Evolutionary conservation across 1,284 basidiomycete genomes (phyloP).

Genomic region (Austroboletus novae-zelandiae): DNA sequence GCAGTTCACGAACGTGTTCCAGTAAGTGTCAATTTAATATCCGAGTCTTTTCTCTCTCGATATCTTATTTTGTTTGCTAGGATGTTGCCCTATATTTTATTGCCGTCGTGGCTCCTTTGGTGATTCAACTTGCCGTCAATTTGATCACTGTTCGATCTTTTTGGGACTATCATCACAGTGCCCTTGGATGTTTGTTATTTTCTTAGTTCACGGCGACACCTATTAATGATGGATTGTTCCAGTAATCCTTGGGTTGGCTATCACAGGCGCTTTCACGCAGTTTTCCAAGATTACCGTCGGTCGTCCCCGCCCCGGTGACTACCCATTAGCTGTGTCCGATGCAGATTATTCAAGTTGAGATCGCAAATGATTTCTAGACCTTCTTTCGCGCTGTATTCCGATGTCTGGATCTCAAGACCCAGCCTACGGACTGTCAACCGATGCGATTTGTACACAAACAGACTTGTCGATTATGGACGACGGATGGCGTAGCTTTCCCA

Average conservation of each 20-base stretch:
- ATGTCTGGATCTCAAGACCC: slow-evolving; percentile 62
- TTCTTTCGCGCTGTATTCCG: slow-evolving; percentile 85
- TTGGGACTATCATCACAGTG: slow-evolving; percentile 87
- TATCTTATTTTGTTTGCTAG: slow-evolving; percentile 35
- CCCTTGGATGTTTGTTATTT: slow-evolving; percentile 64
- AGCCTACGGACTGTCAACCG: slow-evolving; percentile 71
- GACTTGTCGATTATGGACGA: slow-evolving; percentile 63
- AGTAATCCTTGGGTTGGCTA: slow-evolving; percentile 73
- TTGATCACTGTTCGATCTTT: slow-evolving; percentile 69
- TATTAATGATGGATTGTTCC: slow-evolving; percentile 8
- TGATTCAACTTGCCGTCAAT: slow-evolving; percentile 70
- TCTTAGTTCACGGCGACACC: slow-evolving; percentile 10
- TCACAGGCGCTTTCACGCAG: slow-evolving; percentile 83
- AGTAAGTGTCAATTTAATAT: slow-evolving; percentile 37
- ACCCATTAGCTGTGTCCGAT: neutral
- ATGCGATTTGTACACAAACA: slow-evolving; percentile 77
- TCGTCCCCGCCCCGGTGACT: slow-evolving; percentile 77
- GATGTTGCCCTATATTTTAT: slow-evolving; percentile 64
- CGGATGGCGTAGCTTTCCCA: slow-evolving; percentile 93
- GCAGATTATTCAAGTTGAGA: neutral
- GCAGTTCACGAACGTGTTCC: slow-evolving; percentile 85
- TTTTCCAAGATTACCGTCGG: slow-evolving; percentile 88
- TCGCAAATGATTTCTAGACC: slow-evolving; percentile 44
- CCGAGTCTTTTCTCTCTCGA: neutral
- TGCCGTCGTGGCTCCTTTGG: slow-evolving; percentile 63